Percentiles rank a stretch among this genome's conserved stretches.
Conservation (phyloP, 2,329 filamentous ascomycete species). For the Calonectria henricotiae region DNA sequence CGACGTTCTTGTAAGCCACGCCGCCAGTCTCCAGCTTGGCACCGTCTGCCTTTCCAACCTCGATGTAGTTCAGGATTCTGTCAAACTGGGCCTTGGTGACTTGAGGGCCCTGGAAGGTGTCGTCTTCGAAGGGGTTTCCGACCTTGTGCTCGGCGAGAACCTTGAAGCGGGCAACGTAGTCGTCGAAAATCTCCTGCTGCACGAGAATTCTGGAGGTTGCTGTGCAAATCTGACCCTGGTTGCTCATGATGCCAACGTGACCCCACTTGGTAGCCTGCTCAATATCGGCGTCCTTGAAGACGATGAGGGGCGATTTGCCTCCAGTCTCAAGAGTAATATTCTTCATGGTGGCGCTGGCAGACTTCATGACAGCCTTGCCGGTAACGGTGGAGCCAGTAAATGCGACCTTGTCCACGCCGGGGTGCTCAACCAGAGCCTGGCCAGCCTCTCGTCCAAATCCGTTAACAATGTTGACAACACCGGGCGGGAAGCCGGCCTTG, state of each 20-base stretch:
- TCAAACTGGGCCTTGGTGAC: conserved; percentile 77
- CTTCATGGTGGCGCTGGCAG: conserved; percentile 73
- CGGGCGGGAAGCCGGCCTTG: conserved; percentile 81
- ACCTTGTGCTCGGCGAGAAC: conserved; percentile 63
- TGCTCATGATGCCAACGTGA: conserved; percentile 63
- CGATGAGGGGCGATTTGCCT: conserved; percentile 73
- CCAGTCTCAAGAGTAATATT: conserved; percentile 74
- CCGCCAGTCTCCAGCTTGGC: conserved; percentile 65
- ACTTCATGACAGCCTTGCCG: conserved; percentile 79
- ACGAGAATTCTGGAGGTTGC: conserved; percentile 73
- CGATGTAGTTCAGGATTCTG: conserved; percentile 75
- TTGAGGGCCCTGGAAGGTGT: conserved; percentile 56
- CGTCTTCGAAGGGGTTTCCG: conserved; percentile 45
- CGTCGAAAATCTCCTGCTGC: conserved; percentile 70
- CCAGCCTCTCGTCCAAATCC: conserved; percentile 78
- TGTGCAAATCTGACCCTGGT: conserved; percentile 73
- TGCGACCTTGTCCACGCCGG: conserved; percentile 79
- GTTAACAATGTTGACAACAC: conserved; percentile 81
- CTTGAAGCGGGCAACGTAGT: conserved; percentile 73
- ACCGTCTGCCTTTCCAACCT: conserved; percentile 76
- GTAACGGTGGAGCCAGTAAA: conserved; percentile 82
- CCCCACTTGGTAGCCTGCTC: conserved; percentile 73
- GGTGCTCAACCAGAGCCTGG: conserved; percentile 75
- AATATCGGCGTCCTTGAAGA: conserved; percentile 74
- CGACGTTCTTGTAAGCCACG: conserved; percentile 38